Evolutionary conservation across 2,329 filamentous ascomycete genomes (phyloP), one percentile per base, ranked within the genome.

Genomic region (Paramyrothecium sp.): DNA sequence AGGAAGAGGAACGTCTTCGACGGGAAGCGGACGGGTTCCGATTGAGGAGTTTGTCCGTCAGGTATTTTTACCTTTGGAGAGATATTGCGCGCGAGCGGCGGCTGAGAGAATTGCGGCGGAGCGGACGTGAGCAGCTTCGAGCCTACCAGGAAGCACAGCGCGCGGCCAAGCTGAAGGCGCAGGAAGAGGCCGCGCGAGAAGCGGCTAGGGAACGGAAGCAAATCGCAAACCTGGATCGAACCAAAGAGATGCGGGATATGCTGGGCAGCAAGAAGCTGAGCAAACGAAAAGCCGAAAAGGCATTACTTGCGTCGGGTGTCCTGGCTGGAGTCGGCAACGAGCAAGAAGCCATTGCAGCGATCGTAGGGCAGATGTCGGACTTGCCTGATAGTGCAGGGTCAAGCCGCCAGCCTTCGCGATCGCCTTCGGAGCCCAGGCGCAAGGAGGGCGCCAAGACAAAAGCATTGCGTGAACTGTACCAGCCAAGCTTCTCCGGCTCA

Each of bases 21-120:
- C 75, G 70, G 2, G 71, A 81, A 54, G 82, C 82, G 16, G 72
- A 75, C 17, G 68, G 73, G n/a, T 84, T 81, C 61, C 75, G 80
- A 41, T 64, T 62, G 3, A 79, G 82, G 64, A 84, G 75, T 55
- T 71, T 86, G 30, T 71, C 73, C 13, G 71, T 85, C 58, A 84
- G 79, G 51, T 86, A 76, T 66, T 85, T 86, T 58, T 85, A 85
- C 62, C 73, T 74, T 19, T 87, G 84, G 84, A 80, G 77, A 52
- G 67, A 79, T 16, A 76, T 71, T 44, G 81, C 79, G 10, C 75
- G 82, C 13, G 74, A 78, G 50, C 76, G 75, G 19, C 76, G 79
- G 3, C 74, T 82, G 17, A 75, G 78, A 56, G 74, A 75, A n/a
- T 76, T 84, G 21, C 80, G 83, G 8, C 75, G 75, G 33, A 75